A percentile compares a stretch with the other conserved stretches of the same genome.
phyloP scores from a whole-genome alignment of 1,139 yeast genomes.

The Diutina mesorugosa region DNA sequence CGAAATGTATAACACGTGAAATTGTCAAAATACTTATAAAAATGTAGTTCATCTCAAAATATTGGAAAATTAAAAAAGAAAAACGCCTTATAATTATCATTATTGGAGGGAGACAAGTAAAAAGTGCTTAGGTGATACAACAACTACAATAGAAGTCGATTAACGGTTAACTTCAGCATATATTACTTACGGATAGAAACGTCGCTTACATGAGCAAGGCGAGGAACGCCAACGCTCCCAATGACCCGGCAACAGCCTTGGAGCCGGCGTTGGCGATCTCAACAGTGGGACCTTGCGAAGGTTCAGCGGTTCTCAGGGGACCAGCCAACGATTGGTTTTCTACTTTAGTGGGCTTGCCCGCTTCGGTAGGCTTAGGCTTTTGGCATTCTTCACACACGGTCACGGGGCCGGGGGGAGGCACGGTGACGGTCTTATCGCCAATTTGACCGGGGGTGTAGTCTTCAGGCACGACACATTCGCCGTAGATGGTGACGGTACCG shows the following conservation, averaged over 20 bases:
- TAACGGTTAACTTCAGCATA: no score
- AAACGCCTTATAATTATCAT: no score
- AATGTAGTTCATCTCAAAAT: no score
- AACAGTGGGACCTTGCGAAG: not conserved
- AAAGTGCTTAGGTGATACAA: no score
- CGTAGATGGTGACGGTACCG: slow-evolving; percentile 2
- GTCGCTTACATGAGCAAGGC: not conserved
- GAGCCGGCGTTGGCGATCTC: not conserved
- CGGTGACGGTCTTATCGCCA: not conserved
- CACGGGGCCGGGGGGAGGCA: not conserved
- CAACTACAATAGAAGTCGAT: no score
- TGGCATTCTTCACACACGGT: not conserved
- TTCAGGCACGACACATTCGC: not conserved
- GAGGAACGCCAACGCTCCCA: not conserved
- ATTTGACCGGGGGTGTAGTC: not conserved
- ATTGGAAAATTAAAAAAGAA: no score
- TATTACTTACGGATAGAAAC: no score
- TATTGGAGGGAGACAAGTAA: no score
- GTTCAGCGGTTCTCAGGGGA: not conserved
- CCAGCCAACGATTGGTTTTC: not conserved
- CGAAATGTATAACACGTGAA: no score
- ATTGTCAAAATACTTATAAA: no score
- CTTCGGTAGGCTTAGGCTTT: not conserved
- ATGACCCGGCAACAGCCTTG: not conserved
- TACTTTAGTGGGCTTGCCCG: not conserved